phyloP scores from a whole-genome alignment of 2,329 filamentous ascomycete genomes.

The Nemania sp. region DNA sequence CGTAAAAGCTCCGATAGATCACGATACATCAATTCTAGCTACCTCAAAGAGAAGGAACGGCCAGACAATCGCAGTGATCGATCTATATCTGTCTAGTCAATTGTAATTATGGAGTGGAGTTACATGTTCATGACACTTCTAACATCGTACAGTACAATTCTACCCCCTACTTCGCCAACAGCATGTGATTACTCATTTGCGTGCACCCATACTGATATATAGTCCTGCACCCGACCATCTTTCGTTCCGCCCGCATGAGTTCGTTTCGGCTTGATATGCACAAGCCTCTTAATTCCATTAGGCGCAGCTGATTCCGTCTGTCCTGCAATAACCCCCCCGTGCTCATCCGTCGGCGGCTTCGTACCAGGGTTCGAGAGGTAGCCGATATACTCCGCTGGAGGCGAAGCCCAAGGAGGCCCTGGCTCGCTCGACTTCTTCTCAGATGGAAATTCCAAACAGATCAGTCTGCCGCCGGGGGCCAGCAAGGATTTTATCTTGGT shows the following conservation, averaged over 20 bases:
- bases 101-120: too few relatives aligned
- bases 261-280: conserved; percentile 53
- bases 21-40: too few relatives aligned
- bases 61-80: too few relatives aligned
- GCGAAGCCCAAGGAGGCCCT: conserved; percentile 75
- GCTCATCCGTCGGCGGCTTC: conserved; percentile 60
- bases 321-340: conserved; percentile 44
- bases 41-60: too few relatives aligned
- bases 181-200: too few relatives aligned
- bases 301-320: conserved; percentile 42
- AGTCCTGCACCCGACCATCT: conserved; percentile 46
- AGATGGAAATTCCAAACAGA: conserved; percentile 78
- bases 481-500: conserved; percentile 52
- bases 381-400: conserved; percentile 70
- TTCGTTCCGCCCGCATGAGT: conserved; percentile 51
- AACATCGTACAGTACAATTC: too few relatives aligned
- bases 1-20: too few relatives aligned
- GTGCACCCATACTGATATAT: conserved; percentile 55
- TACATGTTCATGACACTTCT: too few relatives aligned
- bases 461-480: conserved; percentile 51
- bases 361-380: conserved; percentile 72
- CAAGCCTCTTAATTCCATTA: conserved; percentile 48
- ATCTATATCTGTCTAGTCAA: too few relatives aligned
- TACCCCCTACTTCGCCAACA: too few relatives aligned
- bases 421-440: conserved; percentile 65